Percentiles rank a stretch among this genome's conserved stretches.
phyloP scores from a whole-genome alignment of 306 rosid species.

The Abrus precatorius region DNA sequence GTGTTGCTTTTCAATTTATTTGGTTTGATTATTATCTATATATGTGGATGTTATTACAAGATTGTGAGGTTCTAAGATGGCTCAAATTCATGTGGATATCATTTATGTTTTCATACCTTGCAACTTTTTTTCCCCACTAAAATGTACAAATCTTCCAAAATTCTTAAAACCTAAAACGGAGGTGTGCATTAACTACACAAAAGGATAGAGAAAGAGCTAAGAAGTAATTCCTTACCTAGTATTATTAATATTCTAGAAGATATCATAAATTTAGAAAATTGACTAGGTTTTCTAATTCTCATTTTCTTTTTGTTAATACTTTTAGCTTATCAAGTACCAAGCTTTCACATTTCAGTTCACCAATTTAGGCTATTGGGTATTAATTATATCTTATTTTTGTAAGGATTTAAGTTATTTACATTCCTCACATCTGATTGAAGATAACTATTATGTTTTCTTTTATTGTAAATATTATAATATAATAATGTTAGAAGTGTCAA shows the following conservation, averaged over 20 bases:
- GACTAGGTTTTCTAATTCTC: not conserved
- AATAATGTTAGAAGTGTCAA: not conserved
- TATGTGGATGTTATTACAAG: conserved; percentile 57
- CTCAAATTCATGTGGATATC: conserved; percentile 65
- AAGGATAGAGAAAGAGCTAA: not conserved
- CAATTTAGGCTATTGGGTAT: not conserved
- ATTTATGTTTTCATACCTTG: conserved; percentile 38
- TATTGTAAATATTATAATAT: not conserved
- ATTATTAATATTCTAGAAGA: not conserved
- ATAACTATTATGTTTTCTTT: not conserved
- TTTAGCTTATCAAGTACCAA: not conserved
- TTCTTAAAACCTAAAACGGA: not conserved
- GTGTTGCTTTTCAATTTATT: conserved; percentile 1
- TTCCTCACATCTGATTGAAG: not conserved
- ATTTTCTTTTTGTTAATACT: not conserved
- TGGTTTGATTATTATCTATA: conserved; percentile 11
- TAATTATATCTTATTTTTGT: not conserved
- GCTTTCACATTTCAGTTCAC: not conserved
- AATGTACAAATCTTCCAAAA: not conserved
- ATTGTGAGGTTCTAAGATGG: conserved; percentile 67
- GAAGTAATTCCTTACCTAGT: not conserved
- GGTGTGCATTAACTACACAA: not conserved
- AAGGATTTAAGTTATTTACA: not conserved
- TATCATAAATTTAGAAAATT: not conserved
- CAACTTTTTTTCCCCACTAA: conserved; percentile 20